Conservation (phyloP, 768 basidiomycete species). For the Collybia nuda region DNA sequence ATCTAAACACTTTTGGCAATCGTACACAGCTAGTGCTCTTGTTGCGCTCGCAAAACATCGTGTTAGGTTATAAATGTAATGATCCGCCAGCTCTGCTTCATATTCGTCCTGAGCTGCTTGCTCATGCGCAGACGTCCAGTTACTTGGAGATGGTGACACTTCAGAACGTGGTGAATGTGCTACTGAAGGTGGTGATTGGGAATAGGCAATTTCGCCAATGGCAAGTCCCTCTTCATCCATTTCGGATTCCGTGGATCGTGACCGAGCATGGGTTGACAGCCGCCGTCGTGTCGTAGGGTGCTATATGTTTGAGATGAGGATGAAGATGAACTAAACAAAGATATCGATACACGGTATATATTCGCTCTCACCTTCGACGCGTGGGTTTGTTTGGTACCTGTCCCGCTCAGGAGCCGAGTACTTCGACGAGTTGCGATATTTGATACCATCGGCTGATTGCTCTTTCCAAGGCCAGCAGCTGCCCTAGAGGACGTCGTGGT, state of each 20-base stretch:
- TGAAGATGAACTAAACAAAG: constrained; percentile 5
- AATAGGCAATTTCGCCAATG: constrained; percentile 49
- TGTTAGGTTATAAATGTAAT: constrained; percentile 80
- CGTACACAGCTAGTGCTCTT: constrained; percentile 72
- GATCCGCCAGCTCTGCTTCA: constrained; percentile 73
- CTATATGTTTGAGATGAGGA: constrained; percentile 13
- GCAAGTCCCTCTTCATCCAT: constrained; percentile 61
- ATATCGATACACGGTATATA: constrained; percentile 3
- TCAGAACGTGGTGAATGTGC: constrained; percentile 65
- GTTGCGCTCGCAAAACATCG: constrained; percentile 80
- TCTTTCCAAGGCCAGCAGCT: constrained; percentile 51
- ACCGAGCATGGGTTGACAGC: constrained; percentile 50
- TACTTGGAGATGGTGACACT: constrained; percentile 59
- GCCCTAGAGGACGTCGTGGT: constrained; percentile 65
- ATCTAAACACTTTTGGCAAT: constrained; percentile 70
- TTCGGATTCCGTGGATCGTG: constrained; percentile 69
- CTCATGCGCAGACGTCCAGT: constrained; percentile 66
- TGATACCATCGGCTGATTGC: constrained; percentile 39
- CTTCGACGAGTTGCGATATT: constrained; percentile 65
- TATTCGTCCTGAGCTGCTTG: constrained; percentile 71
- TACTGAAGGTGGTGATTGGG: constrained; percentile 60
- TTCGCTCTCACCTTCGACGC: constrained; percentile 50
- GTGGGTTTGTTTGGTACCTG: constrained; percentile 46
- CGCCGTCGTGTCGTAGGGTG: constrained; percentile 50
- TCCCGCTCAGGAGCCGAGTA: constrained; percentile 65